A percentile compares a stretch with the other conserved stretches of the same genome.
These are phyloP conservation scores for Misopates orontium DNA, from an alignment of 257 asterid species.

Conservation along the genomic window DNA sequence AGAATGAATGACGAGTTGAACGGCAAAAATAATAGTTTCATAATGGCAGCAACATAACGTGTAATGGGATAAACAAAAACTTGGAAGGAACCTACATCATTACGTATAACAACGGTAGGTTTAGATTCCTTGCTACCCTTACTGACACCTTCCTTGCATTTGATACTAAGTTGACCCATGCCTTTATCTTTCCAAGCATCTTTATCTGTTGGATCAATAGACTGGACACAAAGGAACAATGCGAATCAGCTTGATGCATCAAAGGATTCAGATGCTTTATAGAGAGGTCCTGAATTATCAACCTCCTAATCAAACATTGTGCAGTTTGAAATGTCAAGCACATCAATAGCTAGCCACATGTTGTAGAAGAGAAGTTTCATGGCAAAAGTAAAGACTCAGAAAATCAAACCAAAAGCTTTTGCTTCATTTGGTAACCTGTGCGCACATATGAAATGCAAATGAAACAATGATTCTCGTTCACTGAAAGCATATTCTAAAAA, in stretches of 20 bases:
- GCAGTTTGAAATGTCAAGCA: conserved; percentile 14
- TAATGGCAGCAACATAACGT: conserved; percentile 4
- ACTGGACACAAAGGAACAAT: conserved; percentile 45
- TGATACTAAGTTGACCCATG: conserved; percentile 78
- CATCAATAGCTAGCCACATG: neutral
- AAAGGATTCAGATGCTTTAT: conserved; percentile 7
- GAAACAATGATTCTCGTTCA: neutral
- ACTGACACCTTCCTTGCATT: conserved; percentile 79
- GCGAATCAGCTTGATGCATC: conserved; percentile 19
- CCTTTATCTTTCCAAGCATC: conserved; percentile 94
- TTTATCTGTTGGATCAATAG: conserved; percentile 78
- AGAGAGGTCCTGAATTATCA: neutral
- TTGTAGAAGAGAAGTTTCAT: neutral
- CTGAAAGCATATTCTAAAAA: neutral
- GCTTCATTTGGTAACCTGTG: conserved; percentile 9
- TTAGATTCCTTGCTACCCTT: conserved; percentile 91
- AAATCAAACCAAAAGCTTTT: conserved; percentile 1
- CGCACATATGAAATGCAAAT: neutral
- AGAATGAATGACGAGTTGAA: neutral
- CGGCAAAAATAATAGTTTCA: neutral
- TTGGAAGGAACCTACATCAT: conserved; percentile 68
- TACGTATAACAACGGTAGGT: conserved; percentile 83
- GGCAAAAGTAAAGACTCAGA: conserved; percentile 2
- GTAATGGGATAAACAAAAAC: conserved; percentile 10
- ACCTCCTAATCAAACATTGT: conserved; percentile 14